Evolutionary conservation across 306 rosid genomes (phyloP), one percentile per base, ranked within the genome.

Genomic region (Quillaja saponaria): DNA sequence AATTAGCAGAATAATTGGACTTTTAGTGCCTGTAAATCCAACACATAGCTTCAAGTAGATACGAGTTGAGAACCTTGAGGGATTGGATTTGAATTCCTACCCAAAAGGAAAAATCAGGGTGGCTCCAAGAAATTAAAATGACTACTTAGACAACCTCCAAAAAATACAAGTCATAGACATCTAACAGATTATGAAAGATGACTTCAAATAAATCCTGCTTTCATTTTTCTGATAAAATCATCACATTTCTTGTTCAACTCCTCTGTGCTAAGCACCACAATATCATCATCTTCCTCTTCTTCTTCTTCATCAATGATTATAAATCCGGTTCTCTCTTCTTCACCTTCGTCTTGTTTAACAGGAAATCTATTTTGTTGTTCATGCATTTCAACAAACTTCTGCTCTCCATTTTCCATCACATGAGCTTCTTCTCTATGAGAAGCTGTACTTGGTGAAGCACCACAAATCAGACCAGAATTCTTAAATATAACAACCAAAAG

Each of bases 171-270:
- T 16, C 13, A 44, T 9, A 14, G 11, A 7, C 5, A 39, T 33
- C 25, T 3, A 18, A 25, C 19, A 38, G 12, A 41, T 64, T 45
- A 51, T 8, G 31, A 54, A 35, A 10, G 2, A 37, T 68, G 71
- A 39, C 64, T 76, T 83, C 49, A 68, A 53, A 64, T 66, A 38
- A 91, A 85, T 16, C 48, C 80, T 17, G 77, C 84, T 73, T 73
- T 91, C 84, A 84, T 67, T 72, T 46, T 88, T 58, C 76, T 78
- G 1, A 91, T 91, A 38, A 91, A 91, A 15, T 88, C 96, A 9
- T 91, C 97, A 75, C 86, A 88, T 68, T 71, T 85, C 81, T 69
- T 80, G 70, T 91, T 85, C 17, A 91, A 76, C 67, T 91, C 96
- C 49, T 90, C 94, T 21, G 69, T 55, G 6, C 78, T 69, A 6